Conservation (phyloP, 2,329 filamentous ascomycete species). For the Xylaria sp. region DNA sequence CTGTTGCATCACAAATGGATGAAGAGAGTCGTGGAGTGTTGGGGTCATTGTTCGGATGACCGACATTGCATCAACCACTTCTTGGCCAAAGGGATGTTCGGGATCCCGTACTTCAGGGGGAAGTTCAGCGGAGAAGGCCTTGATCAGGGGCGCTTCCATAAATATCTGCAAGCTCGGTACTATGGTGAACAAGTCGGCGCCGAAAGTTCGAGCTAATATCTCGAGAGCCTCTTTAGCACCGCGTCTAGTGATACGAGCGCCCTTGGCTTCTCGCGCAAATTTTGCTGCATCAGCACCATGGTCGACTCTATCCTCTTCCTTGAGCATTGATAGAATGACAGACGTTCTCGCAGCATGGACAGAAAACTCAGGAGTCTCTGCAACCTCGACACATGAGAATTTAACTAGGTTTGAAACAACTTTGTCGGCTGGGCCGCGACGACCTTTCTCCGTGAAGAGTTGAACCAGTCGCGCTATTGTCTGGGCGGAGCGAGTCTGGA, state of each 20-base stretch:
- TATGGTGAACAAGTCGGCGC: slow-evolving; percentile 75
- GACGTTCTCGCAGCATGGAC: slow-evolving; percentile 79
- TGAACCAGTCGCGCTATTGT: slow-evolving; percentile 87
- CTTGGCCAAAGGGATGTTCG: slow-evolving; percentile 80
- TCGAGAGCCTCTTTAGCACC: slow-evolving; percentile 95
- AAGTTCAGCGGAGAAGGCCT: slow-evolving; percentile 74
- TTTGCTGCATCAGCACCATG: slow-evolving; percentile 83
- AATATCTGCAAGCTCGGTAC: slow-evolving; percentile 81
- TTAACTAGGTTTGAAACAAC: slow-evolving; percentile 95
- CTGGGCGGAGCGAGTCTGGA: slow-evolving; percentile 84
- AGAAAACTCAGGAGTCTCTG: slow-evolving; percentile 94
- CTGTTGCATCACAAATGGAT: slow-evolving; percentile 80
- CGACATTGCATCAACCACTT: slow-evolving; percentile 92
- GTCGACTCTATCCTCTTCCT: slow-evolving; percentile 94
- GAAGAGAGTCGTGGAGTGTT: slow-evolving; percentile 77
- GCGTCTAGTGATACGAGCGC: slow-evolving; percentile 85
- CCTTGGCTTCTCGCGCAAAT: slow-evolving; percentile 87
- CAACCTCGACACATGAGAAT: slow-evolving; percentile 96
- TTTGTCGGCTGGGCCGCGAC: slow-evolving; percentile 89
- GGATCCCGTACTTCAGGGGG: slow-evolving; percentile 76
- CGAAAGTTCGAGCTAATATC: slow-evolving; percentile 81
- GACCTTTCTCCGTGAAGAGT: slow-evolving; percentile 79
- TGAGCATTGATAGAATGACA: slow-evolving; percentile 89
- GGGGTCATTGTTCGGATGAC: slow-evolving; percentile 91
- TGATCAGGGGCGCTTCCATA: slow-evolving; percentile 80